Evolutionary conservation across 2,329 filamentous ascomycete genomes (phyloP), one percentile per base, ranked within the genome.

Genomic region (Lasiodiplodia sp.): DNA sequence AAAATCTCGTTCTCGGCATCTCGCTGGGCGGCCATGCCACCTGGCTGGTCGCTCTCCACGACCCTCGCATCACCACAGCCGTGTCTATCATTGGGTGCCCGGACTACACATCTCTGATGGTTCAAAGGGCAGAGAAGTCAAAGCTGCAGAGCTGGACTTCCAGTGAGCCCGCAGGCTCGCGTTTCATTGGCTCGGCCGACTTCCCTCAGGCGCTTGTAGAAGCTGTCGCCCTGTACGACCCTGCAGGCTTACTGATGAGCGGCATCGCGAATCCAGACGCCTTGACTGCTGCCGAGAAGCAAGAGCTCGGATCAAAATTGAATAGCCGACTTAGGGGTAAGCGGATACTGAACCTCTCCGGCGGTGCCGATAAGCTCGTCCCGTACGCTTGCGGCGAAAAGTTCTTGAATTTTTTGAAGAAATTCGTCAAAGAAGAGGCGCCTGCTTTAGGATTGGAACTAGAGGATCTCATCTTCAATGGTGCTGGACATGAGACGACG

Each of bases 41-140:
- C 1, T 98, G 95, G 94, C 91, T 96, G 76, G 86, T 89, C 34
- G 81, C 97, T 69, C 87, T 97, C 56, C 86, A 88, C 47, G 94
- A 98, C 70, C 88, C 90, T 21, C 87, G 94, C 71, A 87, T 98
- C 67, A 90, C 86, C n/a, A 90, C 92, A 0, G 94, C 88, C 0
- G 89, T 97, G 8, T 85, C 92, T 2, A 86, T 97, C 28, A 92
- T 98, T 66, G 96, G 95, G 1, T 97, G 94, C 78, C 93, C 94
- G 0, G 95, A 99, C 79, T 97, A 92, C 74, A 88, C 90, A 71
- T 85, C 92, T 78, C 83, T 98, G 18, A 91, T 98, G 88, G 85
- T 84, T 10, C 90, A 95, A 73, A 92, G 96, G 12, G 95, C 95
- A 0, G 84, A 87, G 5, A 83, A 90, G 47, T 91, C 91, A 0